Base-by-base conservation (phyloP, 306 rosid species). In the Rosa persica region DNA sequence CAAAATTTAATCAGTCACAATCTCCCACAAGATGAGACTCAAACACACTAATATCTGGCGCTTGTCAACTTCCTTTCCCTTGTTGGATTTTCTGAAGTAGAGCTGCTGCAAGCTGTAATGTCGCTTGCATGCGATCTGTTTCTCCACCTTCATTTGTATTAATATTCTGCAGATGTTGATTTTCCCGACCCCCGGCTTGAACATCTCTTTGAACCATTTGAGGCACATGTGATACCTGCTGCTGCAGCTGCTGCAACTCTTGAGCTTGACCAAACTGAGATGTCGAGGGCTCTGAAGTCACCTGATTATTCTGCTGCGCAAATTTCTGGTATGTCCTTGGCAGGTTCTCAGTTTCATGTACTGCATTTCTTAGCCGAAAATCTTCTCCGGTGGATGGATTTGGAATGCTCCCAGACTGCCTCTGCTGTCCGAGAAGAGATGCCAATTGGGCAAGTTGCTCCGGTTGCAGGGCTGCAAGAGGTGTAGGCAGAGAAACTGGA, bases 11-110 rank as follows among this genome's bases (percentile, higher is more conserved):
- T 43, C 25, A 7, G 46, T 22, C 4, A 34, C 66, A 39, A 23
- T 22, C 60, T 6, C 54, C 22, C 23, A 54, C n/a, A 57, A 10
- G 73, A 44, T 61, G 48, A 74, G 38, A 74, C 10, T 30, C 78
- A 57, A 57, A 27, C 12, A 8, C 15, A 10, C 43, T n/a, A 15
- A 12, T 11, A 30, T 61, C 65, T 38, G 12, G 34, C 7, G 23
- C 70, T 44, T 51, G 23, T 89, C 82, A 95, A 87, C 83, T 91
- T 88, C 88, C 85, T 79, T 93, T 91, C 62, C 94, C 97, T 82
- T 93, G 94, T 78, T 93, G 99, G 82, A 93, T 90, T 86, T 93
- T 96, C 85, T 91, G 93, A 79, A 95, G 98, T 86, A 95, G 97
- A 80, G 89, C 93, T 64, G 99, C 94, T 10, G 99, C 99, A 47